Conservation (phyloP, 78 protist species). For the Blattamonas nauphoetae region DNA sequence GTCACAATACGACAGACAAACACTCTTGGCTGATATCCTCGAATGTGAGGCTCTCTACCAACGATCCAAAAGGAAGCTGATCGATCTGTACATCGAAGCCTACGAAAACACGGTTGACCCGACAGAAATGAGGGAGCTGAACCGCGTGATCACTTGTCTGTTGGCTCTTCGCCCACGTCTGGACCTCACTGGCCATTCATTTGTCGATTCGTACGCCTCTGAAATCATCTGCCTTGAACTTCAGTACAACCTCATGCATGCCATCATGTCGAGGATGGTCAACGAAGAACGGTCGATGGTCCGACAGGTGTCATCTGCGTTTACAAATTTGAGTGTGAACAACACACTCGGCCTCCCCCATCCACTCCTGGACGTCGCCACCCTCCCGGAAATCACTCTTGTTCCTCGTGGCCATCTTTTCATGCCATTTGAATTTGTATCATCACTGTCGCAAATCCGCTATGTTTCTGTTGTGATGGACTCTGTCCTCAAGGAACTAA, state of each 20-base stretch:
- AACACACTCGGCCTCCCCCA: background rate
- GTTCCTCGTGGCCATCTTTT: background rate
- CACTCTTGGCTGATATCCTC: background rate
- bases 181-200: background rate
- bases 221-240: background rate
- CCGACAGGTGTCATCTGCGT: background rate
- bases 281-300: background rate
- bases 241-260: conserved; percentile 1
- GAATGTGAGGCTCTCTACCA: conserved; percentile 8
- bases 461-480: background rate
- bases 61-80: background rate
- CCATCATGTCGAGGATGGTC: background rate
- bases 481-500: background rate
- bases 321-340: background rate
- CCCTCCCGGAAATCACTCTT: background rate
- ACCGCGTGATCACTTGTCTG: background rate
- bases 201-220: background rate
- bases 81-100: conserved; percentile 6
- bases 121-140: background rate
- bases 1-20: background rate
- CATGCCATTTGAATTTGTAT: background rate
- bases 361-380: background rate
- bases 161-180: background rate
- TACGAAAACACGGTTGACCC: background rate
- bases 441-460: background rate